A percentile compares a stretch with the other conserved stretches of the same genome.
Evolutionary conservation across 2,329 filamentous ascomycete genomes (phyloP).

Genomic region (Calonectria hongkongensis): DNA sequence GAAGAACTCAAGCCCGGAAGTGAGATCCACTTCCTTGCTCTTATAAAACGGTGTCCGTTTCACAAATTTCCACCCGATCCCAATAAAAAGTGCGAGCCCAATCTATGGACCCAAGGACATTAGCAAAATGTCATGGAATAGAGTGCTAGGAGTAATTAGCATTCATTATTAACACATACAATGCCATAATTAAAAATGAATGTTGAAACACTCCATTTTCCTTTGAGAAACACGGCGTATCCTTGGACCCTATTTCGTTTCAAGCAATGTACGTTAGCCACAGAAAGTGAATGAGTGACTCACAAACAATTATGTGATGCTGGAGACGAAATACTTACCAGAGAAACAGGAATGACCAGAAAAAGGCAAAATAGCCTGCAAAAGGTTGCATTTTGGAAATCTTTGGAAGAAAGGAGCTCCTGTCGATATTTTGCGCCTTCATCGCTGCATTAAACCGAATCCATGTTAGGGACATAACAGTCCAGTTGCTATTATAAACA

Average conservation of each 20-base stretch:
- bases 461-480: not conserved
- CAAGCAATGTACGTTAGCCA: too few relatives aligned
- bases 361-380: constrained; percentile 2
- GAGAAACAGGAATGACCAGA: constrained; percentile 5
- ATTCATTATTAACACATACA: not conserved
- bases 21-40: constrained; percentile 16
- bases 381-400: constrained; percentile 1
- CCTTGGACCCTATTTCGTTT: not conserved
- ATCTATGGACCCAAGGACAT: not conserved
- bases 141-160: too few relatives aligned
- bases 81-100: not conserved
- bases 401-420: not conserved
- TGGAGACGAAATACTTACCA: not conserved
- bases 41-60: constrained; percentile 9
- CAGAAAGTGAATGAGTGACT: too few relatives aligned
- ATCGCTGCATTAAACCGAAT: constrained; percentile 15
- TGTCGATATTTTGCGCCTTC: constrained; percentile 8
- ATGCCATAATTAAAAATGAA: constrained; percentile 20
- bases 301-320: too few relatives aligned
- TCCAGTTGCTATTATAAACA: not conserved
- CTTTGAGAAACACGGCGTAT: constrained; percentile 10
- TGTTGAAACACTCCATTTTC: constrained; percentile 6
- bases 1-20: not conserved
- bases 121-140: not conserved
- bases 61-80: constrained; percentile 4